These are phyloP conservation scores for Thielaviopsis euricoi DNA, from an alignment of 2,329 filamentous ascomycete species.

Conservation along the genomic window DNA sequence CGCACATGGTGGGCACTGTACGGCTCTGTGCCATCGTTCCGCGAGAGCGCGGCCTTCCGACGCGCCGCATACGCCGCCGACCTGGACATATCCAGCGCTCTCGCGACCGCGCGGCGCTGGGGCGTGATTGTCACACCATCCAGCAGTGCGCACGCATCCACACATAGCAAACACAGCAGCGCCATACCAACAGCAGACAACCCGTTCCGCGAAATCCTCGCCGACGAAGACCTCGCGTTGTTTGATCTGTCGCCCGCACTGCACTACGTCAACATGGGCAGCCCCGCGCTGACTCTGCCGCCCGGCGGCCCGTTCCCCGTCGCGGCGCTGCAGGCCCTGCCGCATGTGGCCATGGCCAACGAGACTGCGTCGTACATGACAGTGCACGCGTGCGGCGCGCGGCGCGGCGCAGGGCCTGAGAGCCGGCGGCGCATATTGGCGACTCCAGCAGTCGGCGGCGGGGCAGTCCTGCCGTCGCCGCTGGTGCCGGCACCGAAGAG, in stretches of 20 bases:
- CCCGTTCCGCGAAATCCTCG: slow-evolving; percentile 8
- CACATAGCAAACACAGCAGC: too few relatives aligned
- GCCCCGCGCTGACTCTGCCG: slow-evolving; percentile 1
- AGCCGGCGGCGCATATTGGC: too few relatives aligned
- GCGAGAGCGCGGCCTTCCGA: slow-evolving; percentile 1
- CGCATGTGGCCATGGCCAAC: slow-evolving; percentile 4
- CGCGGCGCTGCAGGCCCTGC: neutral
- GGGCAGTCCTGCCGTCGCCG: neutral
- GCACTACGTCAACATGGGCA: slow-evolving; percentile 2
- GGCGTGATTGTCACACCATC: slow-evolving; percentile 5
- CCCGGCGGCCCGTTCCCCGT: slow-evolving; percentile 4
- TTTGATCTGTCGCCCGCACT: slow-evolving; percentile 3
- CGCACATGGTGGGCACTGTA: slow-evolving; percentile 8
- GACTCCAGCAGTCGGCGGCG: too few relatives aligned
- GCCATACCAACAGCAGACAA: slow-evolving; percentile 1
- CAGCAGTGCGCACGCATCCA: too few relatives aligned
- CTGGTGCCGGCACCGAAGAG: slow-evolving; percentile 1
- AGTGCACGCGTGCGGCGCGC: neutral
- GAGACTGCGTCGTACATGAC: slow-evolving; percentile 10
- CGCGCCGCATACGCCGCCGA: slow-evolving; percentile 8
- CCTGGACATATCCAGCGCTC: slow-evolving; percentile 2
- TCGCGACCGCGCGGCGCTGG: slow-evolving; percentile 9
- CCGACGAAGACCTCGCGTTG: slow-evolving; percentile 9
- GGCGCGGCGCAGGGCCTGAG: too few relatives aligned
- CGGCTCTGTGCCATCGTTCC: slow-evolving; percentile 6